Evolutionary conservation across 2,329 filamentous ascomycete species (phyloP), one percentile per base, ranked within the genome.

Genomic region (Curvularia spicifera): DNA sequence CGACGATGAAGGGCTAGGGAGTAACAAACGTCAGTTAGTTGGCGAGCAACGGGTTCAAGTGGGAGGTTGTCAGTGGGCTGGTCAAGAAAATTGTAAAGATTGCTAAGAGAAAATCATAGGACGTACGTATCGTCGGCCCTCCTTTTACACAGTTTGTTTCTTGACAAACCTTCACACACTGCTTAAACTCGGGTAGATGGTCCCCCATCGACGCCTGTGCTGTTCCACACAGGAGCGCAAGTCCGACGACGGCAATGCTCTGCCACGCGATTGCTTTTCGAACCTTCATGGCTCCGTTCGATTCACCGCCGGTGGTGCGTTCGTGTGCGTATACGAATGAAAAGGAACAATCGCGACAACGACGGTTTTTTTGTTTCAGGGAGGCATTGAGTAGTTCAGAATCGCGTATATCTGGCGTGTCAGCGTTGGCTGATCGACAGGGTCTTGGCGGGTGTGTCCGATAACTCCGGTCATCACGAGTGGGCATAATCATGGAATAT

Each of bases 161-260:
- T 10, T 15, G 22, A n/a, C 42, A 44, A 9, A 44, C 94, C 82
- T 91, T 80, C 52, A 98, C 86, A 76, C 95, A 99, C 76, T 93
- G 83, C 73, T 84, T 85, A 76, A 99, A 99, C 71, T 96, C 93
- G 18, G 91, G 91, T 59, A 97, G 82, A 54, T 87, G 85, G 77
- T 99, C 95, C 65, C 95, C 95, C 48, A 88, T 71, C 4, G 93
- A 97, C 28, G 93, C 95, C 53, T 82, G 78, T 15, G 81, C 78
- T 22, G 70, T 69, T 40, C 74, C 74, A 54, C 44, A 45, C 60
- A 72, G 51, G 72, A 74, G 53, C 71, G 66, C 65, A 47, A 73
- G 13, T 5, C 13, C 15, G 20, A 28, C 22, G 5, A 71, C 33
- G 35, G 65, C 65, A 57, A 64, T 15, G n/a, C 54, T 52, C 29